phyloP scores from a whole-genome alignment of 345 rosid species.

The Cochlearia excelsa region DNA sequence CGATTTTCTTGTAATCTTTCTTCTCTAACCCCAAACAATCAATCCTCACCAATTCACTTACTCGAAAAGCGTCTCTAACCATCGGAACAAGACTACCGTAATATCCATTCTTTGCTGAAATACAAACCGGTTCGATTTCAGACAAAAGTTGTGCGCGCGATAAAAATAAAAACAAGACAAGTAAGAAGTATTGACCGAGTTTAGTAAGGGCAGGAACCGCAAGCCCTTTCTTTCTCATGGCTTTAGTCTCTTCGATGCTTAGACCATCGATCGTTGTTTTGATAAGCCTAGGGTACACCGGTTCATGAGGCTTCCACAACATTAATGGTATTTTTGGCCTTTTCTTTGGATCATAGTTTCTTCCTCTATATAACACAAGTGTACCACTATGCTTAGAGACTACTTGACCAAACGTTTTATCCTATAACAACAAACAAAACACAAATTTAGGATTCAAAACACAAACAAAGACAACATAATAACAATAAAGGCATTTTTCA shows the following conservation, averaged over 20 bases:
- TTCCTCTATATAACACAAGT: constrained; percentile 74
- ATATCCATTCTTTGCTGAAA: constrained; percentile 88
- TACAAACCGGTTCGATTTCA: constrained; percentile 1
- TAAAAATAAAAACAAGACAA: background rate
- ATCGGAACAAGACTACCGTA: constrained; percentile 83
- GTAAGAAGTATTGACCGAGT: constrained; percentile 48
- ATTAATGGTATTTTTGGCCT: constrained; percentile 78
- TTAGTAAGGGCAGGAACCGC: constrained; percentile 71
- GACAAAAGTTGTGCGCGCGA: background rate
- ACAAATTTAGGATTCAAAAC: background rate
- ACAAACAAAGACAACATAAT: too few relatives aligned
- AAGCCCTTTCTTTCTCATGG: constrained; percentile 77
- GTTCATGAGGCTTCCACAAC: constrained; percentile 97
- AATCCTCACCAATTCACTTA: constrained; percentile 63
- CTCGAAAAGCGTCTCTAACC: constrained; percentile 90
- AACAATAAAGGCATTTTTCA: too few relatives aligned
- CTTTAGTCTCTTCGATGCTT: constrained; percentile 77
- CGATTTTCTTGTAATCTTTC: constrained; percentile 90
- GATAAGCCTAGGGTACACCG: constrained; percentile 77
- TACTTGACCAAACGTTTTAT: constrained; percentile 59
- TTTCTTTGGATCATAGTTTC: constrained; percentile 71
- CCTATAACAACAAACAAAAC: constrained; percentile 21
- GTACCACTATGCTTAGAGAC: constrained; percentile 73
- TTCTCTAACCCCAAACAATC: constrained; percentile 82
- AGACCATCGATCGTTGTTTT: constrained; percentile 80